Evolutionary conservation across 805 yeast species (phyloP).

Genomic region (Lachancea quebecensis): DNA sequence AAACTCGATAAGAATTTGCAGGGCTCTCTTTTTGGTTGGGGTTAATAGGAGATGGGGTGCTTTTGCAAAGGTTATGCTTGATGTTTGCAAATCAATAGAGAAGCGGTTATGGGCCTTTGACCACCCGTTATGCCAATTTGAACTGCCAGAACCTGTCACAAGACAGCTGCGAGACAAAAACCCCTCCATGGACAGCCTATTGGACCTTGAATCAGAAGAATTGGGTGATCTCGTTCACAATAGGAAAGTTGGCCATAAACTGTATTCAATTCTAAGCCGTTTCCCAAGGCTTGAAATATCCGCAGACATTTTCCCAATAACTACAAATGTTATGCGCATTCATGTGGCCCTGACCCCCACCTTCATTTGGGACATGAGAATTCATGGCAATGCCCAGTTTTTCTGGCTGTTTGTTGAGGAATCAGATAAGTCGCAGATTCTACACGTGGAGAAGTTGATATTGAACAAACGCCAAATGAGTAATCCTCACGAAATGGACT

Average conservation of each 20-base stretch:
- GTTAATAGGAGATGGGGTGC: constrained; percentile 88
- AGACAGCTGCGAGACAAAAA: constrained; percentile 55
- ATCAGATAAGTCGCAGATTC: constrained; percentile 59
- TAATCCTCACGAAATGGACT: constrained; percentile 66
- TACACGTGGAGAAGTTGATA: constrained; percentile 78
- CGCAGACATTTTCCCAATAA: constrained; percentile 83
- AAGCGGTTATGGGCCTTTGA: constrained; percentile 80
- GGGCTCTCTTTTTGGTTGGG: constrained; percentile 84
- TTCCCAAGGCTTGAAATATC: constrained; percentile 74
- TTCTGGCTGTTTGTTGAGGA: constrained; percentile 95
- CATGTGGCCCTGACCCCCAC: constrained; percentile 65
- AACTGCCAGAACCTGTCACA: constrained; percentile 59
- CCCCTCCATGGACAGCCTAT: constrained; percentile 62
- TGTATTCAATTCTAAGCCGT: constrained; percentile 54
- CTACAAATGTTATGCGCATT: constrained; percentile 77
- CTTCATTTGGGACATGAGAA: constrained; percentile 75
- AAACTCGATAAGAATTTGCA: constrained; percentile 84
- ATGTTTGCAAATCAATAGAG: constrained; percentile 82
- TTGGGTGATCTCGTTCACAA: constrained; percentile 89
- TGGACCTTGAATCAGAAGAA: constrained; percentile 69
- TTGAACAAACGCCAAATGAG: constrained; percentile 51
- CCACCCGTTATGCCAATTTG: constrained; percentile 87
- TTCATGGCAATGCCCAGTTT: constrained; percentile 77
- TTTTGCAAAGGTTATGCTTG: constrained; percentile 64
- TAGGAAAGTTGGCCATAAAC: constrained; percentile 55